Percentiles rank a stretch among this genome's conserved stretches.
Conservation (phyloP, 2,329 filamentous ascomycete genomes). For the Hypocreales sp. region DNA sequence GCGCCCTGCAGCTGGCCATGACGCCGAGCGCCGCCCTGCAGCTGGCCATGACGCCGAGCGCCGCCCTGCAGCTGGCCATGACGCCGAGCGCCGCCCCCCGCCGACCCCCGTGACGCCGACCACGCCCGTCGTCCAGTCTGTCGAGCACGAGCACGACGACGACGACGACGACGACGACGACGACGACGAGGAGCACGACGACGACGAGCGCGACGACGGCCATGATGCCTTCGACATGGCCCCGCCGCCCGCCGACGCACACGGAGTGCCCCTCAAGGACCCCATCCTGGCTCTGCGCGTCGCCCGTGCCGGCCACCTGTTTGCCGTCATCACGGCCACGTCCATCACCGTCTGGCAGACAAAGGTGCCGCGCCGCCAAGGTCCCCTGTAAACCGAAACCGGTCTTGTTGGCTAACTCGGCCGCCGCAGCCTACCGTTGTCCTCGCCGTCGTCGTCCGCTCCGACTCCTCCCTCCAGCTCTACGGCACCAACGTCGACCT, state of each 20-base stretch:
- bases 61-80: constrained; percentile 11
- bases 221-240: too few species aligned
- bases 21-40: constrained; percentile 9
- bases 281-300: constrained; percentile 60
- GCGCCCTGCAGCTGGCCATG: too few species aligned
- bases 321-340: constrained; percentile 73
- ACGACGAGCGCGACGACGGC: constrained; percentile 10
- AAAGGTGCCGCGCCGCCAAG: constrained; percentile 53
- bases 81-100: constrained; percentile 18
- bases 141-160: constrained; percentile 34
- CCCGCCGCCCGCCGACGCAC: constrained; percentile 11
- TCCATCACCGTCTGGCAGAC: constrained; percentile 95
- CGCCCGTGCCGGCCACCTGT: constrained; percentile 65
- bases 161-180: constrained; percentile 3
- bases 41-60: constrained; percentile 16
- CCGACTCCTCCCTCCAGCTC: constrained; percentile 58
- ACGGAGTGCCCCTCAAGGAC: constrained; percentile 35
- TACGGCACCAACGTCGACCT: constrained; percentile 80
- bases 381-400: too few species aligned
- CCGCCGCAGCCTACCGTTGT: constrained; percentile 63
- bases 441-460: constrained; percentile 72
- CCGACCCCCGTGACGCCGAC: constrained; percentile 36
- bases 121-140: constrained; percentile 42
- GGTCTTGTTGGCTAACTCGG: too few species aligned
- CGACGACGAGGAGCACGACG: constrained; percentile 43